Evolutionary conservation across 768 basidiomycete species (phyloP), one percentile per base, ranked within the genome.

Genomic region (Auricularia sp.): DNA sequence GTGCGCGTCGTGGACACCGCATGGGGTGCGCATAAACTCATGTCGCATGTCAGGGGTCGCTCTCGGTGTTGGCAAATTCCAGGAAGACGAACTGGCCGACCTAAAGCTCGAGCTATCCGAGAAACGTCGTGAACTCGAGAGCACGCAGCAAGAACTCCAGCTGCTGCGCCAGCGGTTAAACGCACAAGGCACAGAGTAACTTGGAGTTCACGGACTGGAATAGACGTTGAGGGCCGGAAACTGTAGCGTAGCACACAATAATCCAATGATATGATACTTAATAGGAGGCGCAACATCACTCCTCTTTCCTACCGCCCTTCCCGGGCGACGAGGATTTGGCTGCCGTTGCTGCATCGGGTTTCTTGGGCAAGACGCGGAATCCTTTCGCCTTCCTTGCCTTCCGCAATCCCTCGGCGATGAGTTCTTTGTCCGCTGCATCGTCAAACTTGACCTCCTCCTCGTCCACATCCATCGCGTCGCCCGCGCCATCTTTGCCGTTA

Each of bases 401-500:
- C 70, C 90, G 84, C 75, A 86, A 90, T 1, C 85, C 82, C 76
- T 88, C 92, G 76, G 90, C 81, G 65, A 98, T 85, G 70, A 90
- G 87, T 14, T 81, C 81, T 68, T 77, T 77, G 74, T 95, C 93
- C 73, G 89, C 92, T 10, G 85, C 88, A 0, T 84, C 83, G 73
- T 92, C 82, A 71, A 94, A 95, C 21, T 74, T 80, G 61, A 79
- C 70, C n/a, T 75, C 74, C 65, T 74, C 72, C 66, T 70, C 71
- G 14, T 65, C 70, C 3, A 66, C 71, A 29, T 80, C 83, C 63
- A 74, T 72, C 33, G 69, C 69, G 58, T 74, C 69, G 7, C 62
- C 70, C n/a, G 74, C 74, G 65, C 74, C 72, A 66, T 70, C 71
- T 13, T 65, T 70, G 8, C 66, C 71, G 62, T 75, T 72, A 33